Evolutionary conservation across 2,329 filamentous ascomycete species (phyloP).

Genomic region (Ceratocystis huliohia): DNA sequence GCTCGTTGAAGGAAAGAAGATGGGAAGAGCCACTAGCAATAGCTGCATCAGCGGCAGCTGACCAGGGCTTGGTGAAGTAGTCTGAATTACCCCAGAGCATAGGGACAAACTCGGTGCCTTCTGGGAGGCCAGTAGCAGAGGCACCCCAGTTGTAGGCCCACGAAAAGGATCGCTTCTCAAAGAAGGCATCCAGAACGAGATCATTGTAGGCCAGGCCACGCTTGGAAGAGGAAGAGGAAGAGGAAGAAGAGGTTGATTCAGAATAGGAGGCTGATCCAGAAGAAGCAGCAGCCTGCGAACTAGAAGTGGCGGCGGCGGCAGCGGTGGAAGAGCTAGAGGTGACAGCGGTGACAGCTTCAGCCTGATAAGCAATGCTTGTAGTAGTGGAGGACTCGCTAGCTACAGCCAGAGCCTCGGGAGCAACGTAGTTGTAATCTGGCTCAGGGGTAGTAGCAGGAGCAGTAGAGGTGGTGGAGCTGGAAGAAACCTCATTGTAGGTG

Average conservation of each 20-base stretch:
- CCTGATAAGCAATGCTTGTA: slow-evolving; percentile 18
- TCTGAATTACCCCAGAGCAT: slow-evolving; percentile 47
- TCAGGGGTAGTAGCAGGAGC: neutral
- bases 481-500: neutral
- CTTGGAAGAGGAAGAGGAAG: slow-evolving; percentile 34
- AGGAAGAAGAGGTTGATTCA: slow-evolving; percentile 12
- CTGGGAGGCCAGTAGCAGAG: slow-evolving; percentile 31
- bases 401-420: slow-evolving; percentile 15
- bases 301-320: slow-evolving; percentile 18
- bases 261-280: slow-evolving; percentile 19
- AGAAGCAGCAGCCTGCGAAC: slow-evolving; percentile 21
- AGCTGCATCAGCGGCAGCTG: slow-evolving; percentile 36
- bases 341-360: slow-evolving; percentile 20
- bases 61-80: slow-evolving; percentile 39
- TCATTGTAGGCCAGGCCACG: slow-evolving; percentile 59
- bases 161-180: slow-evolving; percentile 27
- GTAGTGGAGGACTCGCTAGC: slow-evolving; percentile 22
- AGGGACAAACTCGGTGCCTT: slow-evolving; percentile 47
- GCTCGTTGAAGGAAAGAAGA: slow-evolving; percentile 61
- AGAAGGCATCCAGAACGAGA: slow-evolving; percentile 40
- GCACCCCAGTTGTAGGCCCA: slow-evolving; percentile 62
- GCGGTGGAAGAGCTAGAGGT: slow-evolving; percentile 20
- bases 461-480: neutral
- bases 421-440: neutral
- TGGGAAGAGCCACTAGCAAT: slow-evolving; percentile 42